A percentile compares a stretch with the other conserved stretches of the same genome.
Evolutionary conservation across 352 stramenopile genomes (phyloP).

Genomic region (Pythium graminicola): DNA sequence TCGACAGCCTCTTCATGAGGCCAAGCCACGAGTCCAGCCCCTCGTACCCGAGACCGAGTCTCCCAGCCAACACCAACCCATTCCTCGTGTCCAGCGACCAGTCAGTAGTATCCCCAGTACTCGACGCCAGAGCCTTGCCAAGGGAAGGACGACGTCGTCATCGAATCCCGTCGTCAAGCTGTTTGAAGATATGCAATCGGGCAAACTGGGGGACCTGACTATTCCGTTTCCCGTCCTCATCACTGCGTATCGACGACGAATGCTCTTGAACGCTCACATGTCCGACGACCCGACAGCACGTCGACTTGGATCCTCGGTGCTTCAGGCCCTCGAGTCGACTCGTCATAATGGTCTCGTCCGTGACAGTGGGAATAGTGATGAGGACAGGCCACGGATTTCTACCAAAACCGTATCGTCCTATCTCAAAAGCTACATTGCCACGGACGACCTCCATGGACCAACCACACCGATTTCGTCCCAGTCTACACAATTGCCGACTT

Average conservation of each 20-base stretch:
- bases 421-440: slow-evolving; percentile 17
- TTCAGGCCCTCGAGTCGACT: slow-evolving; percentile 63
- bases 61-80: not conserved
- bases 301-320: slow-evolving; percentile 32
- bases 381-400: not conserved
- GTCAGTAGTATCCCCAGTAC: not conserved
- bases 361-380: not conserved
- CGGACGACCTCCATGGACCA: not conserved
- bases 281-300: slow-evolving; percentile 46
- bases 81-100: no score
- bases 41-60: not conserved
- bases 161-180: slow-evolving; percentile 66
- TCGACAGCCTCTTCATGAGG: slow-evolving; percentile 35
- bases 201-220: slow-evolving; percentile 66
- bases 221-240: slow-evolving; percentile 75
- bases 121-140: not conserved
- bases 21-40: slow-evolving; percentile 27
- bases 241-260: slow-evolving; percentile 66
- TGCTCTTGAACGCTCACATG: slow-evolving; percentile 84
- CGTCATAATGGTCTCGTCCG: slow-evolving; percentile 18
- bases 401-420: slow-evolving; percentile 4
- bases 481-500: slow-evolving; percentile 8
- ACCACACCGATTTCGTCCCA: not conserved
- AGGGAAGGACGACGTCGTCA: not conserved
- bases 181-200: slow-evolving; percentile 71